These are phyloP conservation scores for Chalaropsis thielavioides DNA, from an alignment of 2,329 filamentous ascomycete genomes.

Conservation along the genomic window DNA sequence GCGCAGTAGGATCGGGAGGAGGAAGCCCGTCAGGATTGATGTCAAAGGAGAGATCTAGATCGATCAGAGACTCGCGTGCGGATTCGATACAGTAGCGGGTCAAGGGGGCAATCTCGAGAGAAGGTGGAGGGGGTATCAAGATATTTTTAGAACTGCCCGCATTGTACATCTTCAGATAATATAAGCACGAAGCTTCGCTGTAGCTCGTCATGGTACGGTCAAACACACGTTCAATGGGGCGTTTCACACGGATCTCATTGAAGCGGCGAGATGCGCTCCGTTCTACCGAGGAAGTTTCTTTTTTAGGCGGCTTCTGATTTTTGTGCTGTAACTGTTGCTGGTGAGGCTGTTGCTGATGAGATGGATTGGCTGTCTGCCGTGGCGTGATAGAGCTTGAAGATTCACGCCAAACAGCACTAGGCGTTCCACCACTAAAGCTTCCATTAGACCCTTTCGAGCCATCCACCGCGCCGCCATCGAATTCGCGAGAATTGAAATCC, in stretches of 20 bases:
- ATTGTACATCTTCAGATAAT: constrained; percentile 30
- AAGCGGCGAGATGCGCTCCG: neutral
- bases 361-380: neutral
- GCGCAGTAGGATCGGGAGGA: neutral
- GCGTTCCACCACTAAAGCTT: neutral
- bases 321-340: neutral
- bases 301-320: neutral
- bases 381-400: neutral
- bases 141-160: constrained; percentile 25
- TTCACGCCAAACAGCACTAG: neutral
- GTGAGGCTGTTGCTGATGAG: neutral
- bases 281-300: neutral
- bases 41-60: constrained; percentile 46
- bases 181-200: constrained; percentile 46
- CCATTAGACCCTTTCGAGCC: neutral
- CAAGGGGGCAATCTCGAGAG: constrained; percentile 36
- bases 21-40: neutral
- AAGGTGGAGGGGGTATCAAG: constrained; percentile 26
- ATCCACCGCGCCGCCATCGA: neutral
- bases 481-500: constrained; percentile 12
- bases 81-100: constrained; percentile 41
- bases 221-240: constrained; percentile 49
- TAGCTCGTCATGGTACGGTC: constrained; percentile 52
- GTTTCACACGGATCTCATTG: constrained; percentile 29
- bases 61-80: constrained; percentile 46